Evolutionary conservation across 2,329 filamentous ascomycete species (phyloP), one percentile per base, ranked within the genome.

Genomic region (Dactylonectria estremocensis): DNA sequence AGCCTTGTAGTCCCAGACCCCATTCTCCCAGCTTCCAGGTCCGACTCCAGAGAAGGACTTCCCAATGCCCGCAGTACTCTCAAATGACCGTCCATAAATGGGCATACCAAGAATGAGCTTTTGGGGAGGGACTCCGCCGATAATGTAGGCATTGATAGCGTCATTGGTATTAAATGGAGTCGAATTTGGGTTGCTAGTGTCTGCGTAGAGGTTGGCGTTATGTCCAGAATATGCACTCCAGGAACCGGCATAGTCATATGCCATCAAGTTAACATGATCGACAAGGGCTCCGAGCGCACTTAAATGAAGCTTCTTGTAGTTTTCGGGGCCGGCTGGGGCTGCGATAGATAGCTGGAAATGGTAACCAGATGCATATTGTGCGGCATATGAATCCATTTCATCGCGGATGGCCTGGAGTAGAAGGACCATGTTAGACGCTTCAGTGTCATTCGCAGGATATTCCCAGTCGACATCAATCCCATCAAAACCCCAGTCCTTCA

Each of bases 81-180:
- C 22, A 76, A 95, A 96, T 0, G 90, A 84, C 22, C 92, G 91
- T 1, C 93, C 94, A 77, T 96, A 96, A 2, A 96, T 83, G 0
- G 94, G 93, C 85, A 95, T 91, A 1, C 93, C 93, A 5, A 96
- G 83, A 1, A 93, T 87, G 63, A 97, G 88, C 79, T 95, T 95
- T 43, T 80, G 76, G 0, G 89, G 75, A 0, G 88, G 82, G 0
- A 95, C 87, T 3, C 90, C 90, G 1, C 86, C 85, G 0, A 82
- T 77, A 16, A 90, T 80, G 80, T 96, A 96, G 64, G 86, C 89
- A 1, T 83, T 78, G 37, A 96, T 80, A 3, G 92, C 92, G 10
- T 83, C 79, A 22, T 91, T 83, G 2, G 90, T 91, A 74, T 87
- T 91, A 83, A 91, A 95, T 0, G 91, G 91, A 0, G 93, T 95